Base-by-base conservation (phyloP, 2,329 filamentous ascomycete genomes). In the Colletotrichum orchidophilum region DNA sequence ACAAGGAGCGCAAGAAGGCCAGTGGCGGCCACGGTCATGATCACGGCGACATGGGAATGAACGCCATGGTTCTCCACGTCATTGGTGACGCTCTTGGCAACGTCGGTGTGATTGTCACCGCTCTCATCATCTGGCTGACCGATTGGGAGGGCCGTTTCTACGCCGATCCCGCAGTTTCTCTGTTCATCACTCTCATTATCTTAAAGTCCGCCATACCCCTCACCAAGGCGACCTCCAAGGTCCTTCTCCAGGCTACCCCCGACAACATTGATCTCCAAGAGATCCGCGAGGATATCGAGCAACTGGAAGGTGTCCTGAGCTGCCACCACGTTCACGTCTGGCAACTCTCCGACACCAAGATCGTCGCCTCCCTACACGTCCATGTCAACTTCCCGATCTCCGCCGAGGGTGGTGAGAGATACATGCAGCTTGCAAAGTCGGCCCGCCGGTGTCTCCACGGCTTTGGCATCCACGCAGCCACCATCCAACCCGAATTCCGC, bases 271-370 rank as follows among this genome's bases (percentile, higher is more conserved):
- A 92, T 75, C 90, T 98, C 67, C 92, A 95, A 74, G 94, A 98
- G 71, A 96, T 99, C 81, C 93, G 94, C 75, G 92, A 96, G 75
- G 96, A 99, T 79, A 97, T 99, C 64, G 90, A 95, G 78, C 84
- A 89, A 18, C 90, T 99, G 6, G 92, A 93, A 0, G 95, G 95
- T 52, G 93, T 99, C 58, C 86, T 96, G 72, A 94, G 93, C 79
- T 97, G 95, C 78, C 96, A 99, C 82, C 96, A 99, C 80, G 88
- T 99, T 26, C 96, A 99, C 80, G 95, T 99, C 73, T 99, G 96
- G 96, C 96, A 98, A 81, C 88, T 99, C 39, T 97, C 93, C 18
- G 96, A 98, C 79, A 96, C 95, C 63, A 97, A 98, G 84, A 87
- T 97, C 39, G 93, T 99, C 46, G 96, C 96, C 13, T 96, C 93